Evolutionary conservation across 1,284 basidiomycete genomes (phyloP), one percentile per base, ranked within the genome.

Genomic region (Pseudozyma thailandica): DNA sequence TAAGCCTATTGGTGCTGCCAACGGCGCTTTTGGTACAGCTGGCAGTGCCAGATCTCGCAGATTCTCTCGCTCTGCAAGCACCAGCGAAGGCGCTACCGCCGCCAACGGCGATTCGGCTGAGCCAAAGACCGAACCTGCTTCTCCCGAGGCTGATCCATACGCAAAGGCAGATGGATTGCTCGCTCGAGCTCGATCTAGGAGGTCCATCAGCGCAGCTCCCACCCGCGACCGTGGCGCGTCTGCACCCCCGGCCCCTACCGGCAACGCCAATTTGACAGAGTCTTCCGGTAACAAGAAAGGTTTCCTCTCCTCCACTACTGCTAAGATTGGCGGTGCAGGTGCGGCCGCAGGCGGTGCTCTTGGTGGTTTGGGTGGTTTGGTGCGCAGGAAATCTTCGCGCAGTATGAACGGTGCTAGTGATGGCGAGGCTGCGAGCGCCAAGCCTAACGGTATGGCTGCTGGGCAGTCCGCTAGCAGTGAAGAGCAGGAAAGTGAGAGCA

Each of bases 91-190:
- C 10, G 21, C 27, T 18, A 25, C 39, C 3, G 21, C 28, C 10
- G 4, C 28, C 39, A 21, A 38, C 16, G 46, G 25, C 28, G 20
- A 35, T 13, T 54, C 42, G 20, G 43, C 35, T n/a, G 21, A n/a
- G n/a, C n/a, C n/a, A n/a, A n/a, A 8, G 5, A 10, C 31, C 6
- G n/a, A 35, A 13, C 25, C 35, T 26, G 25, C 48, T 18, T 37
- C 48, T 3, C 26, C 50, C 3, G 21, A 28, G 20, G 21, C 43
- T 16, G 70, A 72, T 31, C 60, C 70, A 1, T 72, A 54, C 43
- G 50, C 50, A 6, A 59, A 72, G 33, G 70, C 70, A 2, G 70
- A 72, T 30, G 50, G 30, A 6, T 21, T 55, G 12, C 27, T 72
- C n/a, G 64, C 59, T 3, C 54, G 70, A 4, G 70, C 70, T n/a